phyloP scores from a whole-genome alignment of 768 basidiomycete genomes.

The Pleurotus djamor region DNA sequence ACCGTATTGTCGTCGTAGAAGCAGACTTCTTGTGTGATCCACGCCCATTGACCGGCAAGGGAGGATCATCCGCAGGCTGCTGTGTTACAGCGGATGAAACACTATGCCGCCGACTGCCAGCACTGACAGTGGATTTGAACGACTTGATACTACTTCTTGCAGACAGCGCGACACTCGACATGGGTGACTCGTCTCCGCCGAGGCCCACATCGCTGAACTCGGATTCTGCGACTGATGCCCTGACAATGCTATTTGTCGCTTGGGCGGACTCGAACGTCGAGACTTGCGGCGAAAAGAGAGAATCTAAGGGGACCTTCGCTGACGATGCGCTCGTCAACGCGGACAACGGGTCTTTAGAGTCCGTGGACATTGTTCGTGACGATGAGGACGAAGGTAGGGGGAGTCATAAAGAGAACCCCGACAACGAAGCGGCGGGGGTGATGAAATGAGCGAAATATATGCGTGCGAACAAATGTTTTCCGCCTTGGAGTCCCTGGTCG shows the following conservation, averaged over 20 bases:
- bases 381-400: neutral
- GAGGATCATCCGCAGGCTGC: slow-evolving; percentile 3
- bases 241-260: slow-evolving; percentile 18
- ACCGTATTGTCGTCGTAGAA: slow-evolving; percentile 58
- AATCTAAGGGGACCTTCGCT: slow-evolving; percentile 29
- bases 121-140: slow-evolving; percentile 7
- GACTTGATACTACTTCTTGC: slow-evolving; percentile 11
- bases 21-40: slow-evolving; percentile 60
- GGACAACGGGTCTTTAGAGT: neutral
- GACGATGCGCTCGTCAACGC: neutral
- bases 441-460: neutral
- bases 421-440: neutral
- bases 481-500: neutral
- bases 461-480: slow-evolving; percentile 1
- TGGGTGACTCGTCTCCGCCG: slow-evolving; percentile 37
- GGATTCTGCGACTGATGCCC: slow-evolving; percentile 49
- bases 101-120: slow-evolving; percentile 7
- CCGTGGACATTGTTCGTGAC: neutral
- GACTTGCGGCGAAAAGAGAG: slow-evolving; percentile 49
- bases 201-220: slow-evolving; percentile 67
- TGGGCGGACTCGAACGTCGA: slow-evolving; percentile 19
- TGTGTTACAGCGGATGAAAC: slow-evolving; percentile 1
- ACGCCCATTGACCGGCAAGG: slow-evolving; percentile 1
- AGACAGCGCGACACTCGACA: slow-evolving; percentile 35
- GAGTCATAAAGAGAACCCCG: neutral